A percentile compares a stretch with the other conserved stretches of the same genome.
Evolutionary conservation across 345 rosid genomes (phyloP).

Genomic region (Eucalyptus grandis): DNA sequence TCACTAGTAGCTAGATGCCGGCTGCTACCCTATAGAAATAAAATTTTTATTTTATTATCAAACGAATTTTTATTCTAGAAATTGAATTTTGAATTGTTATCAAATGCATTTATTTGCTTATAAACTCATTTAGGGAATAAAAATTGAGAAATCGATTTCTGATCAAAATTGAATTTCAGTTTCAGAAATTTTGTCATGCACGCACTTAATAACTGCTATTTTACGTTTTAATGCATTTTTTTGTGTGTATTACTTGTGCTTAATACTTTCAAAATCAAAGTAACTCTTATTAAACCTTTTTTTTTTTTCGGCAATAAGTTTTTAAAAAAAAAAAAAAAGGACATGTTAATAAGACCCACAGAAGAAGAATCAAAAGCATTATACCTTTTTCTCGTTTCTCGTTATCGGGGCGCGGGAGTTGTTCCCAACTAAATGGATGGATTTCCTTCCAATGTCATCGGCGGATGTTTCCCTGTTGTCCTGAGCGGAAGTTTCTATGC

Average conservation of each 20-base stretch:
- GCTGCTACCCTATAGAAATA: rapidly evolving
- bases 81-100: too few species aligned
- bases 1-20: rapidly evolving
- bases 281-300: background rate
- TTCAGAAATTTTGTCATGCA: too few species aligned
- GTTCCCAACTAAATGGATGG: background rate
- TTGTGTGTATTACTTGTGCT: background rate
- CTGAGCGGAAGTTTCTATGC: background rate
- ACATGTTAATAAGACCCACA: background rate
- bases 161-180: rapidly evolving
- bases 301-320: background rate
- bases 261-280: background rate
- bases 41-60: too few species aligned
- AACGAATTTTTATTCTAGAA: rapidly evolving
- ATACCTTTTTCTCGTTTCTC: background rate
- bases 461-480: background rate
- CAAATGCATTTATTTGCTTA: rapidly evolving
- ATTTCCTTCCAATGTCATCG: background rate
- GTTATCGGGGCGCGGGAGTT: background rate
- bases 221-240: background rate
- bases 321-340: background rate
- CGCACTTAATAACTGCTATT: background rate
- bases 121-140: rapidly evolving
- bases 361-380: background rate
- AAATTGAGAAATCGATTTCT: too few species aligned